Evolutionary conservation across 2,329 filamentous ascomycete species (phyloP), one percentile per base, ranked within the genome.

Genomic region (Elsinoe batatas): DNA sequence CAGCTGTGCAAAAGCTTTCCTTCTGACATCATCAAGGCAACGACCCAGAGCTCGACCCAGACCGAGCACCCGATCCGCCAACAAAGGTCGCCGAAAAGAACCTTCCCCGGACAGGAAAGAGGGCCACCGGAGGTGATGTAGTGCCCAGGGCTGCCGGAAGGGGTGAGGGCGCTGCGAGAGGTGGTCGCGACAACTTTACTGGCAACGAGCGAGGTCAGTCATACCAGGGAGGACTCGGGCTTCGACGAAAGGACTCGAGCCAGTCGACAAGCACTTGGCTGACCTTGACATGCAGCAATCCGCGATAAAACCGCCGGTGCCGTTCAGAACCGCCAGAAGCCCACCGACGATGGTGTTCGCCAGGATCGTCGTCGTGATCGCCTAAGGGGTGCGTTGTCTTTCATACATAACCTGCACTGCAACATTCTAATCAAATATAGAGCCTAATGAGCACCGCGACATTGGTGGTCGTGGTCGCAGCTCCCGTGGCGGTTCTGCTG

Each of bases 41-140:
- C 73, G 82, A 85, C 71, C 80, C 79, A 64, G 82, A 85, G 70
- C 78, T 81, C 69, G 82, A 84, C 72, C 80, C 81, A 71, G 88
- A 91, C 76, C 83, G 84, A 75, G 79, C 80, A 64, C 83, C 85
- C 68, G 78, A 83, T 67, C 85, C 85, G 71, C 91, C 90, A 67
- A 84, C 88, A 67, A 93, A 89, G 82, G 87, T 88, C 72, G 81
- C 93, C 71, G 89, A 95, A 74, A 95, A 93, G 83, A 81, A 83
- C 63, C 74, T 79, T 64, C 77, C 82, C 68, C 85, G 89, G 73
- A 80, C 81, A 71, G 82, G 81, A 72, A 96, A 96, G 85, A 88
- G 89, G 78, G 91, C 91, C 76, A 85, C 81, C 70, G 84, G 87
- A 70, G 82, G 83, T 71, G 83, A 89, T 71, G 80, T 82, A 68